Conservation (phyloP, 1,284 basidiomycete genomes). For the Boletellus dicymbophilus region DNA sequence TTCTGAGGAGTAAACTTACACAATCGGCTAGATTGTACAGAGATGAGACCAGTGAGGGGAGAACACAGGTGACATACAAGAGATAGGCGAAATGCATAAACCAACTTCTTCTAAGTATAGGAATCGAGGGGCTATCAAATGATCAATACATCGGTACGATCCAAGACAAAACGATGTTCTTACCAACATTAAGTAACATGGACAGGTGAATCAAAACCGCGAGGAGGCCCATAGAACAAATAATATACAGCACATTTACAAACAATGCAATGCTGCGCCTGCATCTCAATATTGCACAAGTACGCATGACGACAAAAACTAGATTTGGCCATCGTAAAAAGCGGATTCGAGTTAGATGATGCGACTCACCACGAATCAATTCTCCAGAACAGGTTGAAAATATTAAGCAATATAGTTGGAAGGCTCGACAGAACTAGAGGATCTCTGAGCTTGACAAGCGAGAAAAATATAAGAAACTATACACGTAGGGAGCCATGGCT, state of each 20-base stretch:
- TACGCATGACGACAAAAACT: conserved; percentile 24
- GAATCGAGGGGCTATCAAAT: not conserved
- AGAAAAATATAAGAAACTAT: not conserved
- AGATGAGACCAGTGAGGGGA: not conserved
- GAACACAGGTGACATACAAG: conserved; percentile 11
- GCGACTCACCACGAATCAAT: conserved; percentile 1
- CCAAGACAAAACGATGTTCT: no score
- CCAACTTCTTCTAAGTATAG: conserved; percentile 11
- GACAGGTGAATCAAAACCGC: not conserved
- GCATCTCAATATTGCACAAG: conserved; percentile 18
- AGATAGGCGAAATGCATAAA: conserved; percentile 8
- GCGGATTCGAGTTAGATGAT: conserved; percentile 21
- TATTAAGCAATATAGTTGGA: not conserved
- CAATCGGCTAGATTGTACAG: conserved; percentile 2
- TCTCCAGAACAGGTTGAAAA: not conserved
- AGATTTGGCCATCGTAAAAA: not conserved
- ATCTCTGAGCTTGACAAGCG: not conserved
- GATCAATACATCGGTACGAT: not conserved
- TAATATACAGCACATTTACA: conserved; percentile 6
- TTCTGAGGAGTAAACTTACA: conserved; percentile 7
- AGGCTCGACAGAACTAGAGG: not conserved
- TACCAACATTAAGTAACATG: not conserved
- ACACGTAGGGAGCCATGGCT: conserved; percentile 3
- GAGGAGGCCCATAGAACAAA: conserved; percentile 10
- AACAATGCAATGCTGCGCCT: not conserved